Evolutionary conservation across 2,329 filamentous ascomycete species (phyloP), one percentile per base, ranked within the genome.

Genomic region (Dichotomopilus funicola): DNA sequence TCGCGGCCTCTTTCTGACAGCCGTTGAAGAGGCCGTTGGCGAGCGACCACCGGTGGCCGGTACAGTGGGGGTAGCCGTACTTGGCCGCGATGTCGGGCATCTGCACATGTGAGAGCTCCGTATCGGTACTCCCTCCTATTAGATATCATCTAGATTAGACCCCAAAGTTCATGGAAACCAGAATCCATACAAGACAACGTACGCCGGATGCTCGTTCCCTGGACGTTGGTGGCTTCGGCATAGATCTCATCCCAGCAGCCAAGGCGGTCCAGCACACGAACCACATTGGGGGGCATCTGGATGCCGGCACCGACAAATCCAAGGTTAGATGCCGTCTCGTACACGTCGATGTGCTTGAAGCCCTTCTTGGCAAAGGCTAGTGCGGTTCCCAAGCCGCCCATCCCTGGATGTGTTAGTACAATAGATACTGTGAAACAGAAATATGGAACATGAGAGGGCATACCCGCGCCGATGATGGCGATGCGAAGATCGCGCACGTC

Each of bases 301-400:
- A 94, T 92, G 5, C 89, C 89, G 1, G 89, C 89, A 31, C 89
- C 89, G 1, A 92, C 88, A 64, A 92, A 92, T 5, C 88, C 88
- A 4, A 92, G 77, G 61, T 83, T 80, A 4, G 85, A 81, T 0
- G 88, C 88, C 38, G 78, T 80, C 68, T 92, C 89, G 68, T 84
- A 92, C 50, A 92, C 81, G 53, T 86, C 76, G 64, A 92, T 85
- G 55, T 87, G 74, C 61, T 76, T 81, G 71, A 92, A 91, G 6
- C 88, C 89, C 63, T 85, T 83, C 71, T 87, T 87, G 42, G 88
- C 87, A 38, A 92, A 78, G 10, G 87, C 81, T 38, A 92, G 78
- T 6, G 88, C 87, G 51, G 77, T 79, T 55, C 86, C 82, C 34
- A 92, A 75, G 34, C 89, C 89, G 51, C 88, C 88, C 87, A 94